Evolutionary conservation across 805 yeast species (phyloP).

Genomic region (Dipodascopsis uninucleata): DNA sequence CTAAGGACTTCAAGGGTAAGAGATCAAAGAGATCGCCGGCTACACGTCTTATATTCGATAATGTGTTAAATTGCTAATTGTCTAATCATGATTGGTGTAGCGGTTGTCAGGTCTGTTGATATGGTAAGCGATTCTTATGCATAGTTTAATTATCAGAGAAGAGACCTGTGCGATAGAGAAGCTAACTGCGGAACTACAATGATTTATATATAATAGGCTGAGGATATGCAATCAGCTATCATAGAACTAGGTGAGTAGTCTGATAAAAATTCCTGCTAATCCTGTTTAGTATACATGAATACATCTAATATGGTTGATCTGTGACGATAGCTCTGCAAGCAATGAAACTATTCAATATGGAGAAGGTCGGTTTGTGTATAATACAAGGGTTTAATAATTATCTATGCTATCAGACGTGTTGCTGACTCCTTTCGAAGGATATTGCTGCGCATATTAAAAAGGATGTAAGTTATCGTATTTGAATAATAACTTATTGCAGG

Average conservation of each 20-base stretch:
- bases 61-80: neutral
- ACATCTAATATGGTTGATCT: slow-evolving; percentile 11
- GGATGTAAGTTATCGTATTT: slow-evolving; percentile 37
- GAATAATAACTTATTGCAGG: too few relatives aligned
- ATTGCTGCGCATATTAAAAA: slow-evolving; percentile 56
- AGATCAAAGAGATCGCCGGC: too few relatives aligned
- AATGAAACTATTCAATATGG: slow-evolving; percentile 43
- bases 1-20: too few relatives aligned
- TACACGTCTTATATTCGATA: neutral
- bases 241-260: slow-evolving; percentile 33
- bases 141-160: neutral
- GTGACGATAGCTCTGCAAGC: slow-evolving; percentile 42
- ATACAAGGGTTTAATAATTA: too few relatives aligned
- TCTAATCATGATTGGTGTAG: slow-evolving; percentile 14
- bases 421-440: slow-evolving; percentile 37
- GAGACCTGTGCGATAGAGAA: too few relatives aligned
- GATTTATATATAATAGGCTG: slow-evolving; percentile 22
- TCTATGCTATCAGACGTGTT: neutral
- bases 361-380: slow-evolving; percentile 33
- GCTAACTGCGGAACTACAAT: neutral
- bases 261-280: neutral
- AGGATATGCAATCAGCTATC: slow-evolving; percentile 34
- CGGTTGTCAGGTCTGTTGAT: slow-evolving; percentile 35
- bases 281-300: neutral
- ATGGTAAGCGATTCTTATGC: slow-evolving; percentile 31